Conservation (phyloP, 306 rosid genomes). For the Canavalia ensiformis region DNA sequence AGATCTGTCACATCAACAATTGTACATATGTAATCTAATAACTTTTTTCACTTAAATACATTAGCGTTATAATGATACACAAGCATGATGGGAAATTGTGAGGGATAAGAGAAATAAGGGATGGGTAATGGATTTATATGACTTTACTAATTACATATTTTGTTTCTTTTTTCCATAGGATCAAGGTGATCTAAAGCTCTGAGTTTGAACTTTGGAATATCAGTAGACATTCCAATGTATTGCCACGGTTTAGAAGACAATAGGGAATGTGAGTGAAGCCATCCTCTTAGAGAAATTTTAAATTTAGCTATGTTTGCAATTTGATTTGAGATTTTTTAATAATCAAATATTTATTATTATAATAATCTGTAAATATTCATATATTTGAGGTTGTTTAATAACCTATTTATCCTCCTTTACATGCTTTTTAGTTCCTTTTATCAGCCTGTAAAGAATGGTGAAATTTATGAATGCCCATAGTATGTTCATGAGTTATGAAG, state of each 20-base stretch:
- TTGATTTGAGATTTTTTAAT: conserved; percentile 39
- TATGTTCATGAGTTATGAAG: conserved; percentile 23
- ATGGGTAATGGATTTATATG: neutral
- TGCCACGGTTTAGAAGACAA: conserved; percentile 44
- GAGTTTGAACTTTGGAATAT: too few relatives aligned
- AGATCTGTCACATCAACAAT: conserved; percentile 25
- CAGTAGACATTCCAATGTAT: too few relatives aligned
- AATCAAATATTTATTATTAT: neutral
- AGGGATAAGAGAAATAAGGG: conserved; percentile 29
- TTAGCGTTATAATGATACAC: conserved; percentile 1
- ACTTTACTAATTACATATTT: too few relatives aligned
- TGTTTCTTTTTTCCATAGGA: too few relatives aligned
- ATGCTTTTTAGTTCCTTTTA: conserved; percentile 6
- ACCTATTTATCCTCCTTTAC: neutral
- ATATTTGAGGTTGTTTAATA: neutral
- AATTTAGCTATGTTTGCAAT: conserved; percentile 8
- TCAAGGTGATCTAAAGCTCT: too few relatives aligned
- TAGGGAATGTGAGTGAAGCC: conserved; percentile 84
- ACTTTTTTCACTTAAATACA: neutral
- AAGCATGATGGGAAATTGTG: conserved; percentile 34
- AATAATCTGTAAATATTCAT: neutral
- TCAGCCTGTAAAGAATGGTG: neutral
- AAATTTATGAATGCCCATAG: conserved; percentile 36
- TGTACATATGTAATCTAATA: neutral
- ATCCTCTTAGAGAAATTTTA: conserved; percentile 30